A percentile compares a stretch with the other conserved stretches of the same genome.
These are phyloP conservation scores for Xerocomus minutiporus DNA, from an alignment of 1,284 basidiomycete species.

Conservation along the genomic window DNA sequence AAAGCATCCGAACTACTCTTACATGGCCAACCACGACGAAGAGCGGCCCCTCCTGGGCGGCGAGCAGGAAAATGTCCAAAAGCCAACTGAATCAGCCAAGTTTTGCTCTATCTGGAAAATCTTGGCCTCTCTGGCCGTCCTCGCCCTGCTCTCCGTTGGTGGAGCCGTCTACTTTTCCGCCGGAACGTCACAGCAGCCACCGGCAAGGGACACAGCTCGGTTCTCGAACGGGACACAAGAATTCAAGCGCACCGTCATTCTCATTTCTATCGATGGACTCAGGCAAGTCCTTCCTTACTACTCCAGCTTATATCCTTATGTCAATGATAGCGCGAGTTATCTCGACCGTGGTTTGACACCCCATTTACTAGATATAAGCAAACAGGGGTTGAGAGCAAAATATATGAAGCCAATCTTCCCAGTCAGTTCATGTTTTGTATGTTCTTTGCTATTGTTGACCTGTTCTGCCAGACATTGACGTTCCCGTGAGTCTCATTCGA, in stretches of 20 bases:
- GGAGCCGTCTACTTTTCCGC: slow-evolving; percentile 12
- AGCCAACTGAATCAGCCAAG: neutral
- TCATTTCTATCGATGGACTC: slow-evolving; percentile 85
- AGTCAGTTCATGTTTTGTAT: slow-evolving; percentile 39
- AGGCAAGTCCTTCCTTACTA: slow-evolving; percentile 42
- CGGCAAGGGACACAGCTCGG: slow-evolving; percentile 1
- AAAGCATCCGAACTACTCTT: neutral
- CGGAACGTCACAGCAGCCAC: slow-evolving; percentile 1
- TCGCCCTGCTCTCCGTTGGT: slow-evolving; percentile 18
- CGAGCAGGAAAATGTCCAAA: slow-evolving; percentile 3
- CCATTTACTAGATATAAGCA: slow-evolving; percentile 71
- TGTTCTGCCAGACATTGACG: slow-evolving; percentile 63
- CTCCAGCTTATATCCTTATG: slow-evolving; percentile 4
- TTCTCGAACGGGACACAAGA: slow-evolving; percentile 71
- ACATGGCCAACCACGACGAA: slow-evolving; percentile 19
- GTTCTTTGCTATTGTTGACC: slow-evolving; percentile 4
- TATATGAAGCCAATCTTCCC: slow-evolving; percentile 85
- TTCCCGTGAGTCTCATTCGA: slow-evolving; percentile 64
- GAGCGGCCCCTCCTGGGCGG: slow-evolving; percentile 21
- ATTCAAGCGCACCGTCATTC: slow-evolving; percentile 74
- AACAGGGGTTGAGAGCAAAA: slow-evolving; percentile 78
- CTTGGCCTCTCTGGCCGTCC: slow-evolving; percentile 10
- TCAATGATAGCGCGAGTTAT: slow-evolving; percentile 65
- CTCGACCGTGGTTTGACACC: slow-evolving; percentile 79
- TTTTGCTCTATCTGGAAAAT: slow-evolving; percentile 10